Evolutionary conservation across 352 stramenopile species (phyloP), one percentile per base, ranked within the genome.

Genomic region (Pythium chondricola): DNA sequence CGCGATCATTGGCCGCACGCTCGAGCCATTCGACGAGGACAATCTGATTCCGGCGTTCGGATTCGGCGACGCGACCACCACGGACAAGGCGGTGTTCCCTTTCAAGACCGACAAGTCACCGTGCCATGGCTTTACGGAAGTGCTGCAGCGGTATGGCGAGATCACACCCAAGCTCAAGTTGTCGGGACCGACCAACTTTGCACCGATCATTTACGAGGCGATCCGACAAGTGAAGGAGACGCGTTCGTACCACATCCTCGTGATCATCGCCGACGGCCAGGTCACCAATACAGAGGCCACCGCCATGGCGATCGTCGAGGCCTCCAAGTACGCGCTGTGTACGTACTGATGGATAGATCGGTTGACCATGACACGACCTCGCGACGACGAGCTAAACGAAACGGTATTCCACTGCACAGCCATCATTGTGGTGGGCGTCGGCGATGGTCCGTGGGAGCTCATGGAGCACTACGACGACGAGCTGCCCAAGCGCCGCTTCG

Each of bases 241-340:
- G 14, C 56, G 59, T 10, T 65, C 52, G 43, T 89, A 84, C 49
- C 78, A 86, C 43, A 80, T 89, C 33, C 65, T 91, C 22, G 66
- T 91, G 32, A 89, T 91, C 44, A 71, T 89, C 29, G 74, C 76
- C 52, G 80, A 89, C 31, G 78, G 77, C 0, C 74, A 90, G 41
- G 74, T 90, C 24, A 84, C 68, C 9, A 83, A 63, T 37, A 61
- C 85, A 33, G 77, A 75, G 21, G 78, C 86, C 17, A 89, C 76
- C 2, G 46, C 67, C 3, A 58, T 74, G 24, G 76, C 76, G n/a
- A 88, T 90, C 22, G 65, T 79, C 7, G 74, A 82, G 61, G 76
- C 78, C 6, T 88, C 75, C 22, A 80, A 83, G 43, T 79, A 76
- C 44, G 72, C 78, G 14, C 44, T 93, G 17, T 86, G 75, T 88